Evolutionary conservation across 2,329 filamentous ascomycete species (phyloP), one percentile per base, ranked within the genome.

Genomic region (Lachnellula cervina): DNA sequence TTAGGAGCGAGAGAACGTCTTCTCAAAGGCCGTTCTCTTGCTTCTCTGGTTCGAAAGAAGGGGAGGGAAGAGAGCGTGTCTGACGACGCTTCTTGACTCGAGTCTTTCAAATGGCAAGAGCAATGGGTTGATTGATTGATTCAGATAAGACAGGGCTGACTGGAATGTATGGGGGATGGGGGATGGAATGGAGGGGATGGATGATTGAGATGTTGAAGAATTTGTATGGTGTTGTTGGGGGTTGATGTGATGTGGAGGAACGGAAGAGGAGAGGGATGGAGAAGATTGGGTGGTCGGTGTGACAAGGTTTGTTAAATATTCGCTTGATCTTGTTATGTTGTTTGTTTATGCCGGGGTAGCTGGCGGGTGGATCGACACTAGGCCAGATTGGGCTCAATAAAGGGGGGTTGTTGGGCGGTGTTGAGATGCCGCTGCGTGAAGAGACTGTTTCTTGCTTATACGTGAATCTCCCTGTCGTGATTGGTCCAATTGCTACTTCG

Each of bases 1-100:
- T 78, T 74, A 75, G 76, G 78, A 79, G 84, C 77, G 73, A 76
- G 77, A 79, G 74, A 76, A 58, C 78, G 83, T 81, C 80, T 84
- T 86, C 86, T 89, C 83, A 82, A 84, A 84, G 74, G 74, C 78
- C 77, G 78, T 78, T 77, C 79, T 82, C 80, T 81, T 79, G 80
- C 80, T 83, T 79, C 78, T 80, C 76, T 79, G 78, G 75, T 75
- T 76, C 70, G 72, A 76, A 74, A 71, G 72, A 73, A 71, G 69
- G 69, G 68, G 70, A 64, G 67, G 68, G 68, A 71, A 71, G 68
- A 69, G 63, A 67, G 66, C 66, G 66, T 61, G 58, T 58, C 51
- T 48, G 47, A 54, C 48, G 52, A 59, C 59, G 57, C 60, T 65
- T 65, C 62, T 64, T 60, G 58, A 59, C 62, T 59, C 60, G 52